Evolutionary conservation across 306 rosid genomes (phyloP).

Genomic region (Cajanus cajan): DNA sequence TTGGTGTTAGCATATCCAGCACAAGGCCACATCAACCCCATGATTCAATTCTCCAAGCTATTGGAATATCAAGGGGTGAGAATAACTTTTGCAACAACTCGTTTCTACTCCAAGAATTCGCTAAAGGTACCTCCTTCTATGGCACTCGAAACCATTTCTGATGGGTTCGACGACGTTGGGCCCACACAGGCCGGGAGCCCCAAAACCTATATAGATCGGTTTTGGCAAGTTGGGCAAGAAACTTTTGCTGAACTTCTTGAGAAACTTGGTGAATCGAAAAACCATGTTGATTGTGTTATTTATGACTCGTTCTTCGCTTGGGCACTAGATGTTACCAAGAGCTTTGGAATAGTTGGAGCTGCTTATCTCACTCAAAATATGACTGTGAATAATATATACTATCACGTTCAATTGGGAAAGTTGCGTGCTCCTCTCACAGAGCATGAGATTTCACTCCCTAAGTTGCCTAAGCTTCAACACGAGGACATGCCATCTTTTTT

Average conservation of each 20-base stretch:
- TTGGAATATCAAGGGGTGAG: conserved; percentile 13
- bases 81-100: conserved; percentile 37
- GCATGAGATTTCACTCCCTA: conserved; percentile 24
- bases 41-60: neutral
- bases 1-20: conserved; percentile 7
- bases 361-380: conserved; percentile 38
- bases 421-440: conserved; percentile 15
- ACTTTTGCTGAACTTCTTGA: conserved; percentile 23
- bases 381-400: conserved; percentile 31
- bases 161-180: conserved; percentile 37
- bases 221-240: conserved; percentile 24
- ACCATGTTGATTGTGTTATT: conserved; percentile 33
- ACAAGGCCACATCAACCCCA: conserved; percentile 2
- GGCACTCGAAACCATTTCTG: conserved; percentile 43
- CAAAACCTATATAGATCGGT: neutral
- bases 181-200: neutral
- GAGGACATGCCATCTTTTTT: conserved; percentile 48
- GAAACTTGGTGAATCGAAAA: neutral
- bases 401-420: conserved; percentile 24
- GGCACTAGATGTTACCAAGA: conserved; percentile 43
- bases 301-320: conserved; percentile 44
- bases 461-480: conserved; percentile 18
- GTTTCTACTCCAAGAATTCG: neutral
- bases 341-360: conserved; percentile 32
- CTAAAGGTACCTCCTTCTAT: neutral